Base-by-base conservation (phyloP, 495 filamentous ascomycete species). In the Aspergillus hancockii region DNA sequence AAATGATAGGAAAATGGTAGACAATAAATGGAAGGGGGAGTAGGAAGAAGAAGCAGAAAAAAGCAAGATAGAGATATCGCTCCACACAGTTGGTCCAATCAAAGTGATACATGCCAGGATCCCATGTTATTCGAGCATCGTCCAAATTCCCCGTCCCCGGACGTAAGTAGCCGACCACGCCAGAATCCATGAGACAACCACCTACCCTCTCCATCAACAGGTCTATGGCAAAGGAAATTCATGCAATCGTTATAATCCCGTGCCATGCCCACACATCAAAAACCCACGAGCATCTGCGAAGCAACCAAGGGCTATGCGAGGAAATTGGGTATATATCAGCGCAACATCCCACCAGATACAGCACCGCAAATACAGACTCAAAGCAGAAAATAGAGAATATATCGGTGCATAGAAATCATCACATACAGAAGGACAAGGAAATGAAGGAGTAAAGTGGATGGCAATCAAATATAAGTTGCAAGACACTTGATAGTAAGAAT, bases 161-260 rank as follows among this genome's bases (percentile, higher is more conserved):
- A 53, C 51, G 8, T 3, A 53, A 28, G 19, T 13, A 38, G 21
- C 16, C 21, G 21, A 45, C 22, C 36, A 55, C 18, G 21, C 6
- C 23, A 55, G 22, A 25, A 55, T 13, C 8, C n/a, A 28, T 16
- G 21, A 55, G 19, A 25, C 38, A 34, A 28, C 19, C 41, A 30
- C 8, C 22, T 19, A 32, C 21, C 36, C 12, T 4, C 53, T 36
- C 9, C 22, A 57, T 60, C 53, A 41, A 62, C 49, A 51, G 47
- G 55, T 65, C 63, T 65, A 65, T 65, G 53, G 63, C 53, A 67
- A 61, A 74, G 62, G 62, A 72, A 73, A 76, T 69, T 77, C 75
- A 72, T 76, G 72, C 72, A 72, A 59, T 75, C 72, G 67, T 75
- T 73, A 73, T 61, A 66, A 62, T 66, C 63, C 63, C 62, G 43